Conservation (phyloP, 805 yeast genomes). For the Lipomyces yamanashiensis region DNA sequence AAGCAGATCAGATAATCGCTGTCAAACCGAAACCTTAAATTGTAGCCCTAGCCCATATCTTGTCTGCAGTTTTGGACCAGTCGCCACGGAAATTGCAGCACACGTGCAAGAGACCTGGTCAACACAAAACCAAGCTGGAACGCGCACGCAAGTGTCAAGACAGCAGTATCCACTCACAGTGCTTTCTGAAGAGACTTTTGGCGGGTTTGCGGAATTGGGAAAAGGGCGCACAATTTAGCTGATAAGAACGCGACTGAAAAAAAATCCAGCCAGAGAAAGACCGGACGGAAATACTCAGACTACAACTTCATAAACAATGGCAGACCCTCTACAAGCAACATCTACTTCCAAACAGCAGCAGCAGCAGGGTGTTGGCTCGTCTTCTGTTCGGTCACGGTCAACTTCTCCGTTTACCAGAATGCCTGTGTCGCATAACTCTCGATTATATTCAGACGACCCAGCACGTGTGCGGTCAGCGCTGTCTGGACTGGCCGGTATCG, state of each 20-base stretch:
- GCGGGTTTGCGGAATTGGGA: no score
- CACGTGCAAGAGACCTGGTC: no score
- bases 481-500: conserved; percentile 6
- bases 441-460: conserved; percentile 16
- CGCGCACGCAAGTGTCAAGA: no score
- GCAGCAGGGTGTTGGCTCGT: not conserved
- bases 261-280: not conserved
- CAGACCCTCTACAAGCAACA: not conserved
- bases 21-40: not conserved
- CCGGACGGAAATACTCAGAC: not conserved
- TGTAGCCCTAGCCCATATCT: conserved; percentile 1
- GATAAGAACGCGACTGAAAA: no score
- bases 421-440: conserved; percentile 2
- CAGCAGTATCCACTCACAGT: no score
- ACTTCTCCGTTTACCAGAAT: conserved; percentile 11
- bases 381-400: conserved; percentile 9
- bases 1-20: not conserved
- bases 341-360: not conserved
- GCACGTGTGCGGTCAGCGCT: not conserved
- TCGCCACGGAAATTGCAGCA: not conserved
- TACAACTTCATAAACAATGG: not conserved
- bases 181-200: no score
- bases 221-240: no score
- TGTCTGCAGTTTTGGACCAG: not conserved
- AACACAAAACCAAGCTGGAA: no score